These are phyloP conservation scores for Escallonia herrerae DNA, from an alignment of 129 eudicot species.

Conservation along the genomic window DNA sequence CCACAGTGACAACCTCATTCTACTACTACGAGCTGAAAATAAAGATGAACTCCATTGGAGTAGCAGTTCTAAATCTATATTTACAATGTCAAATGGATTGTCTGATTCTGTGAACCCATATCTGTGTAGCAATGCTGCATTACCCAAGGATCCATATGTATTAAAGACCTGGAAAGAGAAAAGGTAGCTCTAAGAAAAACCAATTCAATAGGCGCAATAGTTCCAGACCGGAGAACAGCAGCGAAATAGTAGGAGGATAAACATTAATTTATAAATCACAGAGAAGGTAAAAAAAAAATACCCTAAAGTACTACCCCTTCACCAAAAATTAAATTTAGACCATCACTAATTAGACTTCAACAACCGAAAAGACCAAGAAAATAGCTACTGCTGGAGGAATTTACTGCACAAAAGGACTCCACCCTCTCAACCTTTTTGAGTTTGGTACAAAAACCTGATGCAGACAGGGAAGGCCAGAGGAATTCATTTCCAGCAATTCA, in stretches of 20 bases:
- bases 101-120: constrained; percentile 86
- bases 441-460: too few species aligned
- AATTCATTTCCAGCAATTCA: too few species aligned
- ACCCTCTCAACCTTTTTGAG: too few species aligned
- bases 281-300: too few species aligned
- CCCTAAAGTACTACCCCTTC: too few species aligned
- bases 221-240: background rate
- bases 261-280: background rate
- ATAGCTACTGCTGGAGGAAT: too few species aligned
- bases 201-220: background rate
- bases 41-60: constrained; percentile 65
- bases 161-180: constrained; percentile 66
- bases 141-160: constrained; percentile 85
- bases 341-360: too few species aligned
- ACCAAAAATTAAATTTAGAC: too few species aligned
- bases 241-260: background rate
- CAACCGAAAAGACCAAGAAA: too few species aligned
- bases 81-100: constrained; percentile 78
- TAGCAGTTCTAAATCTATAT: constrained; percentile 72
- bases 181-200: background rate
- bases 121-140: constrained; percentile 96
- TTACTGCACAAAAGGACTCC: too few species aligned
- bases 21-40: constrained; percentile 56
- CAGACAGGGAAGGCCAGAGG: too few species aligned
- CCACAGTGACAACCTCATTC: constrained; percentile 65